Conservation (phyloP, 2,329 filamentous ascomycete species). For the Ophiostoma australiae region DNA sequence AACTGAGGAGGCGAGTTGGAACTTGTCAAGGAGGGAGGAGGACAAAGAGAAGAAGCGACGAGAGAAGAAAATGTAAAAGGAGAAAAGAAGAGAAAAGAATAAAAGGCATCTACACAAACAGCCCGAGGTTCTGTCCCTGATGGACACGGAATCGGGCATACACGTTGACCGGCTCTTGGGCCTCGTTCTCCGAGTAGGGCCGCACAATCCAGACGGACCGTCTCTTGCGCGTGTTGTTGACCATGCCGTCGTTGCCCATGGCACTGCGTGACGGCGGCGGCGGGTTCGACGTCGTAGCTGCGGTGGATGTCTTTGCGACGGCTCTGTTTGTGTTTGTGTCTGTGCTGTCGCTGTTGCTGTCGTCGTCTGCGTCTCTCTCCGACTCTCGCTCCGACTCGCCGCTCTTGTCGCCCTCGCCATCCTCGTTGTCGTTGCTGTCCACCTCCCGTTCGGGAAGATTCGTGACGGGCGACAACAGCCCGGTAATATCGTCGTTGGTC, state of each 20-base stretch:
- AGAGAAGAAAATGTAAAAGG: background rate
- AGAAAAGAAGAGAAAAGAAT: background rate
- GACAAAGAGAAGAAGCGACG: background rate
- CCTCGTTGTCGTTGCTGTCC: background rate
- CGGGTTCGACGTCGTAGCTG: background rate
- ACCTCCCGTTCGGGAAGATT: background rate
- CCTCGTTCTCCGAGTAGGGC: conserved; percentile 30
- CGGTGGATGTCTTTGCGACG: background rate
- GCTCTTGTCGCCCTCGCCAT: background rate
- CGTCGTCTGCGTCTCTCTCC: background rate
- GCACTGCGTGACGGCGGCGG: conserved; percentile 1
- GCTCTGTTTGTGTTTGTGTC: conserved; percentile 19
- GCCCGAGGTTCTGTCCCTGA: conserved; percentile 28
- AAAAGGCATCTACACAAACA: conserved; percentile 29
- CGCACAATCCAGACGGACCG: conserved; percentile 34
- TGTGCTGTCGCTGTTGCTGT: conserved; percentile 25
- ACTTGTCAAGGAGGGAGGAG: background rate
- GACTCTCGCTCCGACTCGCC: background rate
- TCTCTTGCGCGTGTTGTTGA: conserved; percentile 23
- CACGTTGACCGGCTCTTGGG: conserved; percentile 29
- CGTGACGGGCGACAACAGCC: conserved; percentile 7
- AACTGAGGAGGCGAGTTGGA: background rate
- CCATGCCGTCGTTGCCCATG: conserved; percentile 17
- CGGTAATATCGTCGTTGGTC: conserved; percentile 25
- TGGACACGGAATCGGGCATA: conserved; percentile 30